Evolutionary conservation across 1,284 basidiomycete genomes (phyloP).

Genomic region (Puccinia horiana): DNA sequence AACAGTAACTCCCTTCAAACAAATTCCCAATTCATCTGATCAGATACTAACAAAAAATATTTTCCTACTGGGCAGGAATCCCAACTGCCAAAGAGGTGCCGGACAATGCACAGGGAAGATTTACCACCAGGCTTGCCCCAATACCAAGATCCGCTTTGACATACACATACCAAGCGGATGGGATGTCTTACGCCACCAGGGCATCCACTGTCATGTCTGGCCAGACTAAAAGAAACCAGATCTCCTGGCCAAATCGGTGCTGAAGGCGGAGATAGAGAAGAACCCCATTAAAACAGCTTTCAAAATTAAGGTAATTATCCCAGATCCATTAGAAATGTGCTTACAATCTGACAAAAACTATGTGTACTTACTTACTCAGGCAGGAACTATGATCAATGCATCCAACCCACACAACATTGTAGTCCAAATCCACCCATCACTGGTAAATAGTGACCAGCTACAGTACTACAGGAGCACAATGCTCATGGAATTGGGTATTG

Average conservation of each 20-base stretch:
- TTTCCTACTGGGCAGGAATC: not conserved
- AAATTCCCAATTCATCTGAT: not conserved
- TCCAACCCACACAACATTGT: not conserved
- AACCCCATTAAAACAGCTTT: not conserved
- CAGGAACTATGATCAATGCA: not conserved
- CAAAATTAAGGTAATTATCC: constrained; percentile 4
- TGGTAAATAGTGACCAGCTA: not conserved
- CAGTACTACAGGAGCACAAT: not conserved
- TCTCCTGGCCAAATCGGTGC: not conserved
- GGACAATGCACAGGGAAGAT: not conserved
- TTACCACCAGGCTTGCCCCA: not conserved
- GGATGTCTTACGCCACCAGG: constrained; percentile 5
- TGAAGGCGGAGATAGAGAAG: not conserved
- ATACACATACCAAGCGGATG: not conserved
- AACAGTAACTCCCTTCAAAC: too few relatives aligned
- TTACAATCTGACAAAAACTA: not conserved
- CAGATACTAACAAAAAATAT: too few relatives aligned
- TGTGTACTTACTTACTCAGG: not conserved
- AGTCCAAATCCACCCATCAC: not conserved
- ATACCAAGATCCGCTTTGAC: not conserved
- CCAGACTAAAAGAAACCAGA: constrained; percentile 14
- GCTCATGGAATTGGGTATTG: not conserved
- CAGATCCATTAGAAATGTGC: not conserved
- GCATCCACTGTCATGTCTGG: constrained; percentile 4
- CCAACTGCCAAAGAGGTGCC: not conserved